phyloP scores from a whole-genome alignment of 1,284 basidiomycete species.

The Ganoderma multipileum region DNA sequence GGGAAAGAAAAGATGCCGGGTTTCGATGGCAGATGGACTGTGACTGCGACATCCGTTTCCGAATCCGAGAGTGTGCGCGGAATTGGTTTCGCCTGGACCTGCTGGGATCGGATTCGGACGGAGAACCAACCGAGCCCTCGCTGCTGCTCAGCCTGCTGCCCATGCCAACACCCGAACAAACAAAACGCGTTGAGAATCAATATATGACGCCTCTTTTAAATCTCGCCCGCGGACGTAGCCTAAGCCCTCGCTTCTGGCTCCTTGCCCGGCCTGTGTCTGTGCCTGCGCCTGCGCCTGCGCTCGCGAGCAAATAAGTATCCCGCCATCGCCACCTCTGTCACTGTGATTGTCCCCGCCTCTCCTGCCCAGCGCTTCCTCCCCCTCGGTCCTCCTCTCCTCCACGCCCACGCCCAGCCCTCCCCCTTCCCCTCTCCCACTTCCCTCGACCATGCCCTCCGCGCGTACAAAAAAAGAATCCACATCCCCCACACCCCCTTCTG shows the following conservation, averaged over 20 bases:
- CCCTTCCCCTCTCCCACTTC: slow-evolving; percentile 38
- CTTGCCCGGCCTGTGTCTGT: slow-evolving; percentile 13
- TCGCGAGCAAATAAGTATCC: slow-evolving; percentile 10
- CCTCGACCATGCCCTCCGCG: slow-evolving; percentile 62
- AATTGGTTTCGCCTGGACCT: slow-evolving; percentile 14
- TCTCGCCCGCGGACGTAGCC: slow-evolving; percentile 8
- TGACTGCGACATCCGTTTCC: slow-evolving; percentile 1
- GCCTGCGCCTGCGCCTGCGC: not conserved
- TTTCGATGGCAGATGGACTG: not conserved
- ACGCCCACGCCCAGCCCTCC: slow-evolving; percentile 40
- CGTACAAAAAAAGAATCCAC: slow-evolving; percentile 69
- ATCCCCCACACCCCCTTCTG: slow-evolving; percentile 67
- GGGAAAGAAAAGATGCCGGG: slow-evolving; percentile 1
- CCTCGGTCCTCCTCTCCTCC: slow-evolving; percentile 26
- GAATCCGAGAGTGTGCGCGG: slow-evolving; percentile 15
- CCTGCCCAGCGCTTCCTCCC: slow-evolving; percentile 20
- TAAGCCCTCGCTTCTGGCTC: slow-evolving; percentile 6
- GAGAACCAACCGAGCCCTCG: slow-evolving; percentile 3
- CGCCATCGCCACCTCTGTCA: slow-evolving; percentile 9
- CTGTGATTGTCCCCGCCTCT: slow-evolving; percentile 8
- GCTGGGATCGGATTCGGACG: not conserved
- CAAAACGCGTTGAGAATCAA: slow-evolving; percentile 34
- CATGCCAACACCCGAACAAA: slow-evolving; percentile 32
- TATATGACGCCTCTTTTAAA: slow-evolving; percentile 2
- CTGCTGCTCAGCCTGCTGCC: too few relatives aligned